phyloP scores from a whole-genome alignment of 805 yeast species.

The Kuraishia ogatae region DNA sequence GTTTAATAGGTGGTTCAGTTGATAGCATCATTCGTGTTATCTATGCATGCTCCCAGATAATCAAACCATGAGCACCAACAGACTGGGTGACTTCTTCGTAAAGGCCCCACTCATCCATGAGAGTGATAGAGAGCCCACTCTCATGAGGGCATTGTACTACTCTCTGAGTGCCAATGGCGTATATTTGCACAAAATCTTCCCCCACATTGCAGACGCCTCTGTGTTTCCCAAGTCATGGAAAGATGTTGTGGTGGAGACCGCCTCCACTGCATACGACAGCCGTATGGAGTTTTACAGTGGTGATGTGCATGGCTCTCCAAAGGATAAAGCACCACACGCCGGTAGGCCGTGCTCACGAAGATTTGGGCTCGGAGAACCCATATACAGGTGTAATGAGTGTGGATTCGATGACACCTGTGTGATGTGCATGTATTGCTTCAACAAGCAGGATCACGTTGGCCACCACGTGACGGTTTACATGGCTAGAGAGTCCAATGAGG shows the following conservation, averaged over 20 bases:
- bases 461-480: conserved; percentile 53
- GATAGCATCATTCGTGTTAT: too few relatives aligned
- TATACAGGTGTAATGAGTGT: conserved; percentile 69
- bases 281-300: neutral
- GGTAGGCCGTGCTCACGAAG: conserved; percentile 66
- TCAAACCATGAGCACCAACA: conserved; percentile 4
- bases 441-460: conserved; percentile 54
- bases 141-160: conserved; percentile 10
- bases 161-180: conserved; percentile 10
- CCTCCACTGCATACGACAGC: neutral
- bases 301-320: neutral
- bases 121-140: conserved; percentile 2
- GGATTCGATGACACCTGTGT: conserved; percentile 76
- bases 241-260: conserved; percentile 7
- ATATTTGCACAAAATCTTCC: conserved; percentile 11
- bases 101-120: neutral
- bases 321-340: conserved; percentile 28
- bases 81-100: conserved; percentile 6
- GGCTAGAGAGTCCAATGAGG: conserved; percentile 38
- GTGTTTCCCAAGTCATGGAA: conserved; percentile 18
- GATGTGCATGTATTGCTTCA: conserved; percentile 64
- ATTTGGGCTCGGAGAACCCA: conserved; percentile 53
- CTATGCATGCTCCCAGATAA: too few relatives aligned
- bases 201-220: conserved; percentile 6
- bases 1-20: too few relatives aligned